Evolutionary conservation across 495 filamentous ascomycete species (phyloP).

Genomic region (Hypoxylon cercidicola): DNA sequence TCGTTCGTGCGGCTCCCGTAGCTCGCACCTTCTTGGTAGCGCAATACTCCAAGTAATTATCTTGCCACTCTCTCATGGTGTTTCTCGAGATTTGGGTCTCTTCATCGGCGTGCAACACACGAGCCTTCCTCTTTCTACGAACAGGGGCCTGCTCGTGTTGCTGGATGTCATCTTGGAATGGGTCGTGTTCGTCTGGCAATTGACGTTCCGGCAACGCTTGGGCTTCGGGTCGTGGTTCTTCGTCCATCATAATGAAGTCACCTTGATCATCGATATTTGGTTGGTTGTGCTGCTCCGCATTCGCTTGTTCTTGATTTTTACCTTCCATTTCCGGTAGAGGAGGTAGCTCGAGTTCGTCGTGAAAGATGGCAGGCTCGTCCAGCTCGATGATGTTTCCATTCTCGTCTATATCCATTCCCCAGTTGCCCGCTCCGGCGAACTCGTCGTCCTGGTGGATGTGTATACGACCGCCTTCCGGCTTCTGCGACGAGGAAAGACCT

Average conservation of each 20-base stretch:
- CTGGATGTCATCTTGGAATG: conserved; percentile 35
- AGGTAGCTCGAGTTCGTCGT: conserved; percentile 52
- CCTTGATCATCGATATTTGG: conserved; percentile 32
- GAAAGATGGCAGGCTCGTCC: conserved; percentile 20
- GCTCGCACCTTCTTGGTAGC: conserved; percentile 40
- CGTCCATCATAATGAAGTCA: conserved; percentile 46
- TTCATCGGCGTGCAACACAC: conserved; percentile 50
- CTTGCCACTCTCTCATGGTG: conserved; percentile 67
- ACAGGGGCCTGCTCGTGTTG: conserved; percentile 34
- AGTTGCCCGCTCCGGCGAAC: conserved; percentile 45
- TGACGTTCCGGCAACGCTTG: conserved; percentile 42
- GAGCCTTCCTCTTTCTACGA: conserved; percentile 40
- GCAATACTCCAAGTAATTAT: conserved; percentile 64
- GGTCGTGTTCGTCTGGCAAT: conserved; percentile 17
- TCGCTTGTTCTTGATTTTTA: conserved; percentile 10
- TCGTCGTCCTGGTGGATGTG: conserved; percentile 44
- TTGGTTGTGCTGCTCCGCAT: conserved; percentile 22
- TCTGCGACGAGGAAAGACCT: conserved; percentile 40
- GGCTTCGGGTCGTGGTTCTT: conserved; percentile 43
- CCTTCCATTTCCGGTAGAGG: conserved; percentile 38
- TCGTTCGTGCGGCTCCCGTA: conserved; percentile 47
- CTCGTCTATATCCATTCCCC: conserved; percentile 55
- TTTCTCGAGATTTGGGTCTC: conserved; percentile 62
- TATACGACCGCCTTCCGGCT: conserved; percentile 32
- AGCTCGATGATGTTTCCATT: conserved; percentile 52